Percentiles rank a stretch among this genome's conserved stretches.
These are phyloP conservation scores for Saccharomyces hybrid DNA, from an alignment of 1,139 yeast genomes.

Conservation along the genomic window DNA sequence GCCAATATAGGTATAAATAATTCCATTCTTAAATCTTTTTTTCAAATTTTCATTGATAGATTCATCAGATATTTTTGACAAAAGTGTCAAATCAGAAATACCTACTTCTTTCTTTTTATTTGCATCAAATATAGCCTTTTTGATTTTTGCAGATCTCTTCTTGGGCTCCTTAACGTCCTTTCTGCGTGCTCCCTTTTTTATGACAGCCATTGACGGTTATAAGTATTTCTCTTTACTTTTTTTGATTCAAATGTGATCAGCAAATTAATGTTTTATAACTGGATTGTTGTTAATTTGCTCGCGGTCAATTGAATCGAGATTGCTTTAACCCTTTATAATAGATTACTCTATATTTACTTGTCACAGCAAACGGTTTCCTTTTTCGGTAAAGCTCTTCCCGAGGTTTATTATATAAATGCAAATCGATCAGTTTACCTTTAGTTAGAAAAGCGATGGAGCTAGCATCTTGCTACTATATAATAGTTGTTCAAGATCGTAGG, in stretches of 20 bases:
- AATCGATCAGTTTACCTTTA: background rate
- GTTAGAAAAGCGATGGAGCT: background rate
- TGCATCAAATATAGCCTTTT: slow-evolving; percentile 87
- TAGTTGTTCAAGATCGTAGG: background rate
- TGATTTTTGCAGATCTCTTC: slow-evolving; percentile 50
- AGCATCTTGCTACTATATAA: background rate
- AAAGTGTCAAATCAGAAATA: slow-evolving; percentile 84
- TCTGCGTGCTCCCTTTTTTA: slow-evolving; percentile 64
- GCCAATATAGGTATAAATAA: slow-evolving; percentile 84
- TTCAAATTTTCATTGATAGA: slow-evolving; percentile 87
- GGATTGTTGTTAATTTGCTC: background rate
- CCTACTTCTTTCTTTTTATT: slow-evolving; percentile 94
- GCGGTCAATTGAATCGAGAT: background rate
- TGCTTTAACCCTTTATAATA: background rate
- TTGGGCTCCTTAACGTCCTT: slow-evolving; percentile 46
- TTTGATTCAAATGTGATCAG: background rate
- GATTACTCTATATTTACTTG: background rate
- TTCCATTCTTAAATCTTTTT: slow-evolving; percentile 80
- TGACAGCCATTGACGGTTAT: slow-evolving; percentile 53
- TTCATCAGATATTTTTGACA: slow-evolving; percentile 84
- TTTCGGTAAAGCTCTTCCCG: background rate
- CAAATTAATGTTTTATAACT: background rate
- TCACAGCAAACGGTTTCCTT: background rate
- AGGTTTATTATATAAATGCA: background rate
- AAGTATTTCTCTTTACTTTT: background rate